Percentiles rank a stretch among this genome's conserved stretches.
Evolutionary conservation across 192 early-diverging fungal genomes (phyloP).

Genomic region (Rhizophagus prolifer): DNA sequence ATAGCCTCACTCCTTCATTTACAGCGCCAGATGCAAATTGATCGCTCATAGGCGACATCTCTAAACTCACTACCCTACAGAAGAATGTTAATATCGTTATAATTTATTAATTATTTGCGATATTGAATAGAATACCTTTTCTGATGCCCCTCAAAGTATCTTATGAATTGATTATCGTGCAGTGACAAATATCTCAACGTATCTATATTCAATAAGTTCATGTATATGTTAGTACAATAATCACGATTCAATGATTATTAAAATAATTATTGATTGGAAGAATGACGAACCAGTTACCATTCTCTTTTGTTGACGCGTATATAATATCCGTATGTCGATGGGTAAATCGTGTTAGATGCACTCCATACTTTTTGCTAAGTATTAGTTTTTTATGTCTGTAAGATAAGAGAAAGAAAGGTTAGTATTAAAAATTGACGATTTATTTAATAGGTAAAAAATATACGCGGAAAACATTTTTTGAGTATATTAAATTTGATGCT

Average conservation of each 20-base stretch:
- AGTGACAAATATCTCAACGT: constrained; percentile 89
- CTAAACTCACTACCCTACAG: constrained; percentile 69
- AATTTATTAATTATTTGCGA: not conserved
- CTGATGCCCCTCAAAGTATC: constrained; percentile 89
- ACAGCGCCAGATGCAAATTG: constrained; percentile 76
- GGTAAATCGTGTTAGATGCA: constrained; percentile 84
- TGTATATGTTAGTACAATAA: not conserved
- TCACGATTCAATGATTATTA: not conserved
- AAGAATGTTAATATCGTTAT: not conserved
- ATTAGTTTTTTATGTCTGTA: constrained; percentile 65
- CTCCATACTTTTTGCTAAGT: constrained; percentile 96
- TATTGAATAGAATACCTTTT: constrained; percentile 46
- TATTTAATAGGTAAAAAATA: not conserved
- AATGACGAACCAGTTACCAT: constrained; percentile 51
- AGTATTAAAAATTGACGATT: not conserved
- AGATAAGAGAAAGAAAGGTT: not conserved
- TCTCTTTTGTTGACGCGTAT: constrained; percentile 92
- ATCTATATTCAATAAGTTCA: constrained; percentile 51
- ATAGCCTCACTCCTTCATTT: constrained; percentile 79
- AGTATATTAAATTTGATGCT: not conserved
- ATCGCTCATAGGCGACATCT: constrained; percentile 84
- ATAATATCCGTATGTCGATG: constrained; percentile 76
- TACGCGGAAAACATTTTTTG: not conserved
- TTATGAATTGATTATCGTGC: constrained; percentile 92
- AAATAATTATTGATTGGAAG: not conserved